Base-by-base conservation (phyloP, 2,329 filamentous ascomycete species). In the Alternaria triticimaculans region DNA sequence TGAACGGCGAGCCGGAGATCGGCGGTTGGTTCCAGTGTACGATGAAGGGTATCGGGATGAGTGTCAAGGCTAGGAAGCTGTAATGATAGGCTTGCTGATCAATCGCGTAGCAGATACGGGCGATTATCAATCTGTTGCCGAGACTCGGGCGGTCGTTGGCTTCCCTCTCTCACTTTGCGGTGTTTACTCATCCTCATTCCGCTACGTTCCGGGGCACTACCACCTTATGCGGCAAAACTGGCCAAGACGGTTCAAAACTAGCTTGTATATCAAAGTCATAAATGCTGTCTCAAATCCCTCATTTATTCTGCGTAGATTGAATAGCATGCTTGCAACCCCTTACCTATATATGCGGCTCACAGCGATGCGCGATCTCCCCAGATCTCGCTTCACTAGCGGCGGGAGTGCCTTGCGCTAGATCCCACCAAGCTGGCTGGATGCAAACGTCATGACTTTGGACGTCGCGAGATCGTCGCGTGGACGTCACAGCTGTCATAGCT, bases 371-470 rank as follows among this genome's bases (percentile, higher is more conserved):
- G 10, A 11, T 46, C 58, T 50, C 60, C 56, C 56, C 60, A 55
- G 56, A 63, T 63, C 50, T 55, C 57, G 56, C 43, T 50, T 60
- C 41, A 21, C 37, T 65, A 63, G 63, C 63, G 63, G 60, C 63
- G 63, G 63, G 63, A 60, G 56, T 63, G n/a, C 60, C 63, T 56
- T 44, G 56, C 55, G 60, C 63, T 63, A 65, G 55, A 30, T 4
- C 10, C 33, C 55, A 59, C 50, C 46, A 33, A 18, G 18, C 12
- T 41, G 20, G 41, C 20, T 37, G 20, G 30, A 30, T 54, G 53
- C 56, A 63, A 48, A 65, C 63, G 63, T 65, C 63, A 63, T 65
- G 60, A 65, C 60, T 65, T 58, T 45, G 15, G 20, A 10, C 11
- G 53, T 10, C 5, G 49, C 14, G 49, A 53, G 23, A 14, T 20